These are phyloP conservation scores for Aureobasidium uvarum DNA, from an alignment of 2,329 filamentous ascomycete genomes.

Conservation along the genomic window DNA sequence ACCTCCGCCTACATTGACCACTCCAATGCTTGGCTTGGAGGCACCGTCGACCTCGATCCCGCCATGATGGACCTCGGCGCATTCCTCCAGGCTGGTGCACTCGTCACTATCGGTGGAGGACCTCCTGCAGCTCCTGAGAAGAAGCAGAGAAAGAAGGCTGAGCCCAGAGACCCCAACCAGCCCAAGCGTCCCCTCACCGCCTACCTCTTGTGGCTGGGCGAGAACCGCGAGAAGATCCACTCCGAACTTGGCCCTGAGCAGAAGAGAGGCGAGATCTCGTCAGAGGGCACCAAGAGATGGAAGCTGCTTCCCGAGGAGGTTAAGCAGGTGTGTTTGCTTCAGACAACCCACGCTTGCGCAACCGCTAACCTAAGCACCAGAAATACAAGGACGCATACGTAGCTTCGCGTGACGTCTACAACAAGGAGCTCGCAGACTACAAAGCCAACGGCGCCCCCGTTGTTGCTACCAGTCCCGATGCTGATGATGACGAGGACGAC, in stretches of 20 bases:
- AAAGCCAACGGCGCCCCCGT: slow-evolving; percentile 49
- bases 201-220: slow-evolving; percentile 93
- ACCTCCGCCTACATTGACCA: slow-evolving; percentile 84
- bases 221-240: slow-evolving; percentile 78
- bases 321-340: slow-evolving; percentile 57
- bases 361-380: slow-evolving; percentile 36
- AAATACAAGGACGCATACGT: slow-evolving; percentile 59
- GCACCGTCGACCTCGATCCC: slow-evolving; percentile 36
- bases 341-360: background rate
- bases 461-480: slow-evolving; percentile 41
- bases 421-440: slow-evolving; percentile 56
- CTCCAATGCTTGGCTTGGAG: slow-evolving; percentile 75
- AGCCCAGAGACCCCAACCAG: slow-evolving; percentile 74
- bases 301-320: slow-evolving; percentile 69
- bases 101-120: slow-evolving; percentile 10
- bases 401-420: slow-evolving; percentile 56
- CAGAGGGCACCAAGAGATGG: slow-evolving; percentile 86
- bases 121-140: slow-evolving; percentile 32
- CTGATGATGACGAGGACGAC: slow-evolving; percentile 36
- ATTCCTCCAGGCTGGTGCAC: slow-evolving; percentile 25
- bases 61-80: slow-evolving; percentile 23
- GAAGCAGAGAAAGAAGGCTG: slow-evolving; percentile 46
- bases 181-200: slow-evolving; percentile 92
- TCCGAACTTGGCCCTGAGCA: slow-evolving; percentile 63
- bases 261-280: slow-evolving; percentile 69